These are phyloP conservation scores for Ophiostoma montium DNA, from an alignment of 2,329 filamentous ascomycete species.

Conservation along the genomic window DNA sequence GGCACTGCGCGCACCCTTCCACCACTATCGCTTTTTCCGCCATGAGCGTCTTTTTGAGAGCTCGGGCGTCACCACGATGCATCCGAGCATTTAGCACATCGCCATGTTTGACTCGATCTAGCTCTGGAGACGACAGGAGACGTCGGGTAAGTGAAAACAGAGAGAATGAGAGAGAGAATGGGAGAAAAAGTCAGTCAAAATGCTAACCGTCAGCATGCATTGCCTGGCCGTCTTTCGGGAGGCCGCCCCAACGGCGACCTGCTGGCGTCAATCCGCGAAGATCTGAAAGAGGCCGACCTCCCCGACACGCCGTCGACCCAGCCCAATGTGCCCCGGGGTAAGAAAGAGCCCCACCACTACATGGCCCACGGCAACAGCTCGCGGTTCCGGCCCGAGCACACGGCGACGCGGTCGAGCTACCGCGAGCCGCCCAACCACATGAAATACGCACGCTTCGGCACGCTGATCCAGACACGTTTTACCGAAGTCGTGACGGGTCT, in stretches of 20 bases:
- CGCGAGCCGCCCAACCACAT: not conserved
- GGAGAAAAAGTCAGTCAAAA: not conserved
- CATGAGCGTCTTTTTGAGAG: slow-evolving; percentile 13
- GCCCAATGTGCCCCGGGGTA: not conserved
- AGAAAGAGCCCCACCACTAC: not conserved
- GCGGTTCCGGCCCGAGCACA: not conserved
- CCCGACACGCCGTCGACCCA: not conserved
- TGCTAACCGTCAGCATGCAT: not conserved
- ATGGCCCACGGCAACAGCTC: not conserved
- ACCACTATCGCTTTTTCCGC: not conserved
- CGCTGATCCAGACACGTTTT: slow-evolving; percentile 21
- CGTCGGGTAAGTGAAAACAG: not conserved
- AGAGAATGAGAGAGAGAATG: not conserved
- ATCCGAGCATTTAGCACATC: slow-evolving; percentile 4
- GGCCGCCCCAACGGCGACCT: not conserved
- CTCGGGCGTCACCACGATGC: not conserved
- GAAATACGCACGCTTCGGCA: slow-evolving; percentile 13
- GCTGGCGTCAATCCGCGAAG: not conserved
- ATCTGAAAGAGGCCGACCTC: slow-evolving; percentile 1
- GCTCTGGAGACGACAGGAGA: not conserved
- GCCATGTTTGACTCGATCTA: not conserved
- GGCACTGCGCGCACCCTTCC: not conserved
- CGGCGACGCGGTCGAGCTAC: not conserved
- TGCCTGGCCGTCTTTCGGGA: not conserved
- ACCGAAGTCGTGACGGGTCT: slow-evolving; percentile 20